Evolutionary conservation across 2,329 filamentous ascomycete species (phyloP).

Genomic region (Tympanopsis confertula): DNA sequence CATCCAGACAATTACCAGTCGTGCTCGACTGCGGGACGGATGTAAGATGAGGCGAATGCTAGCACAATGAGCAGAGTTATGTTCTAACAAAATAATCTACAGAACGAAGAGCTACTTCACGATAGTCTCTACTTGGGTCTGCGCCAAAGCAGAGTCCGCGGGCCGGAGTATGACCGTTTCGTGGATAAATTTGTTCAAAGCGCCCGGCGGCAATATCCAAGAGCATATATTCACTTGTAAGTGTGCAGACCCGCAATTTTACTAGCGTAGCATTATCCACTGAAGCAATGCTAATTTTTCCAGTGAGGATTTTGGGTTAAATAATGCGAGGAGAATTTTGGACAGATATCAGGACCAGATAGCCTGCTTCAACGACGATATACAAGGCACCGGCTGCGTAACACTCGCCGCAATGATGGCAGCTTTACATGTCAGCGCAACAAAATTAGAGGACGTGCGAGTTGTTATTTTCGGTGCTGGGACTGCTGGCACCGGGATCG

Average conservation of each 20-base stretch:
- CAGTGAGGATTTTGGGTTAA: constrained; percentile 67
- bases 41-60: constrained; percentile 4
- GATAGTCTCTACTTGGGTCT: constrained; percentile 75
- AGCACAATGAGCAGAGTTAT: not conserved
- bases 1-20: constrained; percentile 65
- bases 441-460: constrained; percentile 56
- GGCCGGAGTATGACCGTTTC: constrained; percentile 65
- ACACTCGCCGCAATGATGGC: constrained; percentile 74
- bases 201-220: constrained; percentile 60
- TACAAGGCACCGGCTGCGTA: constrained; percentile 81
- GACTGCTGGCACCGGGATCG: constrained; percentile 74
- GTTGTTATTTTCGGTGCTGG: constrained; percentile 72
- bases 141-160: constrained; percentile 51
- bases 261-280: constrained; percentile 1
- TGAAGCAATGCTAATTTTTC: not conserved
- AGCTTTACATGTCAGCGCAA: constrained; percentile 55
- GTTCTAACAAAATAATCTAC: constrained; percentile 8
- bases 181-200: constrained; percentile 63
- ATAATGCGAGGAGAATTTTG: constrained; percentile 63
- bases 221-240: constrained; percentile 69
- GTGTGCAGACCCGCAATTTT: constrained; percentile 10
- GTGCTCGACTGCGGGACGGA: constrained; percentile 79
- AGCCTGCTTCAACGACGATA: constrained; percentile 82
- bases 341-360: constrained; percentile 64
- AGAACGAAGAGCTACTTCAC: constrained; percentile 59